Evolutionary conservation across 768 basidiomycete species (phyloP).

Genomic region (Suillus luteus): DNA sequence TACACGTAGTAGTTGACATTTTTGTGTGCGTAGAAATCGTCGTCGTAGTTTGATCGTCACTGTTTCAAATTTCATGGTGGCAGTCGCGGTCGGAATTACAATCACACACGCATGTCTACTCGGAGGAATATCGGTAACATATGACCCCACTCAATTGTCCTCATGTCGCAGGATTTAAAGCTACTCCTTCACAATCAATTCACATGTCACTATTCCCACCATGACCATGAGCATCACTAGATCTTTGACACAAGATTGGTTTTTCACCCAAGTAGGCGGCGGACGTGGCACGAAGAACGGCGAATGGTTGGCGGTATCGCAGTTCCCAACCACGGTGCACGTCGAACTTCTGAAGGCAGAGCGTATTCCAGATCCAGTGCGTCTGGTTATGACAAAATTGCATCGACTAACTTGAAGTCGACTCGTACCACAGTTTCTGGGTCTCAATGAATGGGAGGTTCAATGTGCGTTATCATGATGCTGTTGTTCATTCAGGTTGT

Average conservation of each 20-base stretch:
- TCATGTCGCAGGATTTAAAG: conserved; percentile 13
- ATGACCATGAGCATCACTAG: conserved; percentile 25
- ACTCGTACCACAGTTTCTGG: conserved; percentile 55
- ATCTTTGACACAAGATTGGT: conserved; percentile 52
- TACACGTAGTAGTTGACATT: not conserved
- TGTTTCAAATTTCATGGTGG: not conserved
- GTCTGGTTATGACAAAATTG: conserved; percentile 27
- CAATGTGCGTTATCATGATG: conserved; percentile 60
- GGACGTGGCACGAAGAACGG: conserved; percentile 57
- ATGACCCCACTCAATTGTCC: not conserved
- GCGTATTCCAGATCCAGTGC: conserved; percentile 82
- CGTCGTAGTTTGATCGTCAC: not conserved
- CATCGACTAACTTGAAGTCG: conserved; percentile 15
- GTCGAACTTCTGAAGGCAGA: conserved; percentile 76
- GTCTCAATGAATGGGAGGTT: conserved; percentile 85
- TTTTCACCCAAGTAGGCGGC: conserved; percentile 67
- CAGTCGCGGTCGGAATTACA: not conserved
- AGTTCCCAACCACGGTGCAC: conserved; percentile 85
- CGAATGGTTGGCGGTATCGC: conserved; percentile 66
- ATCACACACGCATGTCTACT: not conserved
- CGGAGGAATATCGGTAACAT: conserved; percentile 19
- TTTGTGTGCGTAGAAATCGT: not conserved
- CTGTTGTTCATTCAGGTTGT: too few species aligned
- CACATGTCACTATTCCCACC: not conserved
- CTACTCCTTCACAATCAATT: conserved; percentile 3